Evolutionary conservation across 2,329 filamentous ascomycete genomes (phyloP).

Genomic region (Beauveria caledonica): DNA sequence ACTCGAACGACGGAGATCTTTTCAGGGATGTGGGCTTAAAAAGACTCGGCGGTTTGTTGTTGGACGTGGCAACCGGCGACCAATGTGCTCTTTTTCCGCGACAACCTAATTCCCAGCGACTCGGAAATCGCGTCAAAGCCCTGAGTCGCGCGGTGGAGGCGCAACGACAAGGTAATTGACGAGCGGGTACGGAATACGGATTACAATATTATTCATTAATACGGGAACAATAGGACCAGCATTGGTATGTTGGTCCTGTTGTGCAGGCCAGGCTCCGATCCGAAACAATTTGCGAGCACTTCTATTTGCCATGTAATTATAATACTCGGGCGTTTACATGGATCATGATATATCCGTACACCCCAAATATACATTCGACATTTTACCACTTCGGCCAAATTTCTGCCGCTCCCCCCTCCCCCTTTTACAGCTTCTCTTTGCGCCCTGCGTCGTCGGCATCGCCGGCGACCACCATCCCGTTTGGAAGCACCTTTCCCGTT

Average conservation of each 20-base stretch:
- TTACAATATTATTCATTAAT: not conserved
- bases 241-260: not conserved
- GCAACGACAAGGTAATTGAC: not conserved
- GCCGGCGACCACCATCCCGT: slow-evolving; percentile 28
- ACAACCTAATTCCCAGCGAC: not conserved
- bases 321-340: not conserved
- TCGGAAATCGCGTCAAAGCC: not conserved
- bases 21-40: not conserved
- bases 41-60: too few relatives aligned
- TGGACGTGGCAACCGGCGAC: not conserved
- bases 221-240: not conserved
- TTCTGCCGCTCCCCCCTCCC: too few relatives aligned
- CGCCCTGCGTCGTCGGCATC: not conserved
- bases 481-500: slow-evolving; percentile 29
- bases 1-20: not conserved
- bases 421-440: not conserved
- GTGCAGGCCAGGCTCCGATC: too few relatives aligned
- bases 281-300: not conserved
- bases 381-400: not conserved
- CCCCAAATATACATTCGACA: not conserved
- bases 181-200: not conserved
- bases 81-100: not conserved
- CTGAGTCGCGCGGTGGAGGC: not conserved
- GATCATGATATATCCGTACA: not conserved
- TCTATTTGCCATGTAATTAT: not conserved